Evolutionary conservation across 441 rosid species (phyloP).

Genomic region (Populus hybrid): DNA sequence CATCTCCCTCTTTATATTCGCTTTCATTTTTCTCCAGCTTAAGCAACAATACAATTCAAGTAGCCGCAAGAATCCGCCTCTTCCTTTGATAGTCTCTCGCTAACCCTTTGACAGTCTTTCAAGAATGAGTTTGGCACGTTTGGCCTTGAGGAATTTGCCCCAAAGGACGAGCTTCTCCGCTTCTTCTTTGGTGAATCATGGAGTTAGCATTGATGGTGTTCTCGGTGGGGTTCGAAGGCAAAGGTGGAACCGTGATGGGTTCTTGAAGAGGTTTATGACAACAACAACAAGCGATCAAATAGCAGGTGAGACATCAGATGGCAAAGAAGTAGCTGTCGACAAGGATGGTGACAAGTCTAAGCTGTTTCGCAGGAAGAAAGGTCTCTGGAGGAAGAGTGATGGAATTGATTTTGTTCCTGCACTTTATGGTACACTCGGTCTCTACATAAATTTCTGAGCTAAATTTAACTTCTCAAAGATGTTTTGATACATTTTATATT

Average conservation of each 20-base stretch:
- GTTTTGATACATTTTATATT: not conserved
- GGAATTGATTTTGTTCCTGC: conserved; percentile 45
- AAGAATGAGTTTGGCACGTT: conserved; percentile 62
- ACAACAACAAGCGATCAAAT: conserved; percentile 27
- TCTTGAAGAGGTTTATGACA: conserved; percentile 45
- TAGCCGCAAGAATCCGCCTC: no score
- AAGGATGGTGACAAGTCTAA: conserved; percentile 38
- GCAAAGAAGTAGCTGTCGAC: conserved; percentile 43
- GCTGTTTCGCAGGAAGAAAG: conserved; percentile 41
- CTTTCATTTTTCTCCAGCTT: not conserved
- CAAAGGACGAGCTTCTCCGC: conserved; percentile 31
- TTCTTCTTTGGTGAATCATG: conserved; percentile 14
- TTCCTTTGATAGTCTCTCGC: no score
- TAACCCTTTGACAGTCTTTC: no score
- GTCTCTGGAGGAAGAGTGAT: conserved; percentile 52
- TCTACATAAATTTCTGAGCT: not conserved
- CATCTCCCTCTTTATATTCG: conserved; percentile 3
- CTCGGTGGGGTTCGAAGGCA: conserved; percentile 26
- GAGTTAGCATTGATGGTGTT: conserved; percentile 14
- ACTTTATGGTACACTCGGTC: conserved; percentile 34
- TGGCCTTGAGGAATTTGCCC: conserved; percentile 53
- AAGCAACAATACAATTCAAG: not conserved
- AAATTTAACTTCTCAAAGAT: not conserved
- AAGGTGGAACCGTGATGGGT: conserved; percentile 25
- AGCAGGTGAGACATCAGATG: conserved; percentile 31